These are phyloP conservation scores for Persicaria maculosa DNA, from an alignment of 148 eudicot species.

Conservation along the genomic window DNA sequence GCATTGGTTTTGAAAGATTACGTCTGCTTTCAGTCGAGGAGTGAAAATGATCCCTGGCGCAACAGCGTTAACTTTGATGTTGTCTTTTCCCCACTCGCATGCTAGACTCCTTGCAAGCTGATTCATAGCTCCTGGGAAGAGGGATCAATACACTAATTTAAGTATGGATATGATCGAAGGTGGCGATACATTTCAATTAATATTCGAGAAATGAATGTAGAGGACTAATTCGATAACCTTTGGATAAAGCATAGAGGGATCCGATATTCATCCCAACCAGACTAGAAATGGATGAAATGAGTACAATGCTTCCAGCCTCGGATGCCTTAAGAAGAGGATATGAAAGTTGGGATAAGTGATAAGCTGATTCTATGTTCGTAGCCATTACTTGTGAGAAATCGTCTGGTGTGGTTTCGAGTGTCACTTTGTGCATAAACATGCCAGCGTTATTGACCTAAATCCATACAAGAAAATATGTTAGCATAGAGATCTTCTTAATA, in stretches of 20 bases:
- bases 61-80: conserved; percentile 49
- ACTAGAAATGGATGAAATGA: conserved; percentile 44
- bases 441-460: conserved; percentile 52
- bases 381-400: conserved; percentile 29
- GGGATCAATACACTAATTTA: neutral
- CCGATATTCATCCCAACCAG: conserved; percentile 21
- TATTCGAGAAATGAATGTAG: neutral
- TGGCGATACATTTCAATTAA: neutral
- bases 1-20: conserved; percentile 9
- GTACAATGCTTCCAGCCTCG: conserved; percentile 40
- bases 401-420: conserved; percentile 25
- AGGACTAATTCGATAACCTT: conserved; percentile 23
- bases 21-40: conserved; percentile 27
- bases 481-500: neutral
- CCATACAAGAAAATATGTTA: neutral
- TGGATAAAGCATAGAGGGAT: conserved; percentile 39
- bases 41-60: conserved; percentile 49
- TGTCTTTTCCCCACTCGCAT: conserved; percentile 71
- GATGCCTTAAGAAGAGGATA: conserved; percentile 52
- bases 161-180: neutral
- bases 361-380: conserved; percentile 46
- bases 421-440: conserved; percentile 17
- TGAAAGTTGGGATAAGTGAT: conserved; percentile 46
- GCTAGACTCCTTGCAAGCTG: conserved; percentile 38
- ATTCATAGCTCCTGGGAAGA: conserved; percentile 24